These are phyloP conservation scores for Cryptosporidium parvum DNA, from an alignment of 169 alveolate genomes.

Conservation along the genomic window DNA sequence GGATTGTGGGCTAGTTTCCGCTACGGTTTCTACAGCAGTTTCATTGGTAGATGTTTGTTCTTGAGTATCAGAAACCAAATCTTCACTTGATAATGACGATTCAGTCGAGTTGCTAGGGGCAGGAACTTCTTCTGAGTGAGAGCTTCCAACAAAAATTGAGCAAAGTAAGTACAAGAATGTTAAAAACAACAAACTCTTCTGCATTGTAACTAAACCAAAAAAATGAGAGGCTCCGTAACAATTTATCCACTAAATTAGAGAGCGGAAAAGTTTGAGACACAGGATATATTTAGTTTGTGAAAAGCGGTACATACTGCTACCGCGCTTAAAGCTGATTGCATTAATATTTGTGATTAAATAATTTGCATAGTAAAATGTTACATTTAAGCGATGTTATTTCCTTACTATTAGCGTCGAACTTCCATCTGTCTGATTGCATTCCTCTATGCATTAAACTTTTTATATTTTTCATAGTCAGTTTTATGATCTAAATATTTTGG, in stretches of 20 bases:
- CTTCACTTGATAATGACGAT: not conserved
- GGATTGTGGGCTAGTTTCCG: not conserved
- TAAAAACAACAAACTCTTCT: slow-evolving; percentile 9
- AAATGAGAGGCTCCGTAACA: not conserved
- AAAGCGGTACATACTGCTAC: slow-evolving; percentile 20
- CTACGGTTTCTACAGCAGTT: not conserved
- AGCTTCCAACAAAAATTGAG: not conserved
- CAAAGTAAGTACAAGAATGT: not conserved
- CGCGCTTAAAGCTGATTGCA: not conserved
- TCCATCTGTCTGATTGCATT: not conserved
- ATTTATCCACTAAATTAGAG: slow-evolving; percentile 9
- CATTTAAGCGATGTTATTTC: too few species aligned
- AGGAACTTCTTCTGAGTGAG: not conserved
- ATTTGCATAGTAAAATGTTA: not conserved
- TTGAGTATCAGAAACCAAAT: not conserved
- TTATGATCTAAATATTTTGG: slow-evolving; percentile 67
- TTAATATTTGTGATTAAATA: not conserved
- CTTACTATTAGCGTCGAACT: not conserved
- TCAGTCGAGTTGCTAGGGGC: not conserved
- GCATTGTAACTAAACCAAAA: slow-evolving; percentile 7
- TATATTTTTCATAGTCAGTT: not conserved
- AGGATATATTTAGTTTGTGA: not conserved
- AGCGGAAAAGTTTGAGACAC: slow-evolving; percentile 41
- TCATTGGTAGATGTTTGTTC: not conserved
- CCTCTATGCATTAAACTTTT: not conserved